These are phyloP conservation scores for Scheffersomyces quercinus DNA, from an alignment of 1,139 yeast species.

Conservation along the genomic window DNA sequence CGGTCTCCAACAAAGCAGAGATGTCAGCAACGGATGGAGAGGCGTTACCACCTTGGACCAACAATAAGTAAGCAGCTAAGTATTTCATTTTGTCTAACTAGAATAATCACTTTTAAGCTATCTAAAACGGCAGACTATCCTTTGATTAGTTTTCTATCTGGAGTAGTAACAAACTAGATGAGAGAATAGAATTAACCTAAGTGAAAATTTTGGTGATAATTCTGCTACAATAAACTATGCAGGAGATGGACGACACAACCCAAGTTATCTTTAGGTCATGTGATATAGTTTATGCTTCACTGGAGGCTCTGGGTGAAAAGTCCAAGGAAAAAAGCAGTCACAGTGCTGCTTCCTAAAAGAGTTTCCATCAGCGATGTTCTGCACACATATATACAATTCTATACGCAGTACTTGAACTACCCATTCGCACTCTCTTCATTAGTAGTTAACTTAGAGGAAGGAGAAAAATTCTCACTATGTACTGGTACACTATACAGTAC, in stretches of 20 bases:
- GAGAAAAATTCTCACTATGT: no score
- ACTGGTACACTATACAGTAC: no score
- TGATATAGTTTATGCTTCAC: no score
- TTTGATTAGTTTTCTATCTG: slow-evolving; percentile 26
- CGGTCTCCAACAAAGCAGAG: slow-evolving; percentile 70
- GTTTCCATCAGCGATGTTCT: no score
- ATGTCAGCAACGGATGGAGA: slow-evolving; percentile 75
- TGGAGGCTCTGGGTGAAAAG: not conserved
- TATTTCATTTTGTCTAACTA: slow-evolving; percentile 63
- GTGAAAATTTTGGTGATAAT: not conserved
- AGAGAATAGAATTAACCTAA: no score
- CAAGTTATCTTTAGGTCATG: no score
- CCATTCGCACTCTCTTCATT: no score
- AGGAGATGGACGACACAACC: no score
- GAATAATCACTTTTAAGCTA: slow-evolving; percentile 64
- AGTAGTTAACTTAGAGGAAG: no score
- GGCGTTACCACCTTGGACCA: slow-evolving; percentile 83
- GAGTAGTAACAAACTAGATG: not conserved
- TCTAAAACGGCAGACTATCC: slow-evolving; percentile 55
- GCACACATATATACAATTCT: no score
- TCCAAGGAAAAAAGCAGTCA: slow-evolving; percentile 16
- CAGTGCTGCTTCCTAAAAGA: slow-evolving; percentile 4
- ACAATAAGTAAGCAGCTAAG: slow-evolving; percentile 88
- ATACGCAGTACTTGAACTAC: no score
- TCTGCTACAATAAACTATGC: no score